Conservation (phyloP, 225 moss, liverwort and hornwort species). For the Sphagnum contortum region DNA sequence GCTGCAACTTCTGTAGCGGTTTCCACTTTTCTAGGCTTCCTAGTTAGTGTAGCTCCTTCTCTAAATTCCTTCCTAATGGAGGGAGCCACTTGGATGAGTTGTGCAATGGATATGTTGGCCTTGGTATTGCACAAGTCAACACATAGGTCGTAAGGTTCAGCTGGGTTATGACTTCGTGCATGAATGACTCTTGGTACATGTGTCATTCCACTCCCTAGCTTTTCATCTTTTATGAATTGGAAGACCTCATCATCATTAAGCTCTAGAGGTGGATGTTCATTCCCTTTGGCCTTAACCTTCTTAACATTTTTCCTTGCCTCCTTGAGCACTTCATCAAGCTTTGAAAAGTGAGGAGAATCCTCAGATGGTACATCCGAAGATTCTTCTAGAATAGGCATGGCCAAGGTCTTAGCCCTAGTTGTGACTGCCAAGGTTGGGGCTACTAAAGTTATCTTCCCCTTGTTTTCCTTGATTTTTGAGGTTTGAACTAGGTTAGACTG, state of each 20-base stretch:
- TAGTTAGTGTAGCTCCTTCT: neutral
- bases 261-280: neutral
- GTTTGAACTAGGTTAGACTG: no score
- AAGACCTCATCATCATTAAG: neutral
- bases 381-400: no score
- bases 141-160: neutral
- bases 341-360: no score
- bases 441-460: no score
- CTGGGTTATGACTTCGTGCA: neutral
- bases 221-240: neutral
- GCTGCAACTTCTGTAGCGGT: neutral
- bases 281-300: neutral
- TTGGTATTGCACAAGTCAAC: neutral
- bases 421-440: no score
- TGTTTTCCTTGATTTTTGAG: no score
- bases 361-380: no score
- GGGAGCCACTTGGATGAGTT: conserved; percentile 4
- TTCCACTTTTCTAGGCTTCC: neutral
- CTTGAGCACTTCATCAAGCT: no score
- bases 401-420: no score
- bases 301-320: neutral
- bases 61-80: conserved; percentile 5
- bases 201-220: neutral
- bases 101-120: conserved; percentile 5
- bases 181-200: neutral